phyloP scores from a whole-genome alignment of 2,329 filamentous ascomycete species.

The Mycosphaerella sp. region DNA sequence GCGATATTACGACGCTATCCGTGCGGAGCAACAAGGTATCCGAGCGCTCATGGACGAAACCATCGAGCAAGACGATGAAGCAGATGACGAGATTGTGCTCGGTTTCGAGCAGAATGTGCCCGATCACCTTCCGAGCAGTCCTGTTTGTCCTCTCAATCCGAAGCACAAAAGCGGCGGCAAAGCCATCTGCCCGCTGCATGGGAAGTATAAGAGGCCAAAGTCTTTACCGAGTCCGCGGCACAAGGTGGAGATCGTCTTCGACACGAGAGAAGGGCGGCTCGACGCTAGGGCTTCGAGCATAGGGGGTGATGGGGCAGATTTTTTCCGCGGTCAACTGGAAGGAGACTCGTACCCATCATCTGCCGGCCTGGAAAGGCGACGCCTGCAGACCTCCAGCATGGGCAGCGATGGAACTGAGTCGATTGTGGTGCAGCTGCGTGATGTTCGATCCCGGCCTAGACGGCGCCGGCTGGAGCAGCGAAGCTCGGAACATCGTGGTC shows the following conservation, averaged over 20 bases:
- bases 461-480: not conserved
- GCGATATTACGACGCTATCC: constrained; percentile 29
- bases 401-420: constrained; percentile 13
- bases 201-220: constrained; percentile 24
- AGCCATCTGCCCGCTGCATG: constrained; percentile 38
- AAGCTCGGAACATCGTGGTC: constrained; percentile 8
- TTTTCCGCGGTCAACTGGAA: not conserved
- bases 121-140: constrained; percentile 41
- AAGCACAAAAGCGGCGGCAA: constrained; percentile 35
- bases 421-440: not conserved
- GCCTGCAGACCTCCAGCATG: constrained; percentile 10
- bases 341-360: not conserved
- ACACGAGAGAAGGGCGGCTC: constrained; percentile 8
- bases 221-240: not conserved
- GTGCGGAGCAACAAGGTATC: constrained; percentile 24
- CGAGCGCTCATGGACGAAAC: constrained; percentile 25
- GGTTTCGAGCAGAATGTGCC: constrained; percentile 37
- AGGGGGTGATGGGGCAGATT: not conserved
- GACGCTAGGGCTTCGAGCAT: not conserved
- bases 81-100: constrained; percentile 21
- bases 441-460: constrained; percentile 2
- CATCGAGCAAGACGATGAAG: constrained; percentile 22
- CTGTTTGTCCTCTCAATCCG: constrained; percentile 38
- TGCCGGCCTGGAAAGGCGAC: not conserved
- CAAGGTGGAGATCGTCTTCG: constrained; percentile 16